Evolutionary conservation across 331 rosid genomes (phyloP).

Genomic region (Rhamnella rubrinervis): DNA sequence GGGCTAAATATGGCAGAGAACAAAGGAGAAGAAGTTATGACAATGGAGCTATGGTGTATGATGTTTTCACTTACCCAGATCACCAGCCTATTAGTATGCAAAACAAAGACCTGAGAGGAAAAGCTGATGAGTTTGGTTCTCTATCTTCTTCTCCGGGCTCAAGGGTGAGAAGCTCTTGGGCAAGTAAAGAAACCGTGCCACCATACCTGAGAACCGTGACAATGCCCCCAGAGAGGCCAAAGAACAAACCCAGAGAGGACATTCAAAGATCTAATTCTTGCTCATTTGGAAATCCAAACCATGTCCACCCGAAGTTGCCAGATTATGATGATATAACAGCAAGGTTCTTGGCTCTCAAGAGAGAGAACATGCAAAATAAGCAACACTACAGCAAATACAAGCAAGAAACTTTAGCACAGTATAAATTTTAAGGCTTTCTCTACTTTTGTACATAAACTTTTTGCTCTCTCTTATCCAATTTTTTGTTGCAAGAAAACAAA

Average conservation of each 20-base stretch:
- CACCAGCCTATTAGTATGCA: constrained; percentile 17
- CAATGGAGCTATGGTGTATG: constrained; percentile 22
- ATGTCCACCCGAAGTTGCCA: constrained; percentile 84
- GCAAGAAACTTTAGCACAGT: constrained; percentile 12
- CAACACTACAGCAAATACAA: constrained; percentile 12
- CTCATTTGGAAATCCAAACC: constrained; percentile 48
- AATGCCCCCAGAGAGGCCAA: constrained; percentile 49
- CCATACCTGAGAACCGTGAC: constrained; percentile 56
- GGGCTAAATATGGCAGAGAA: constrained; percentile 9
- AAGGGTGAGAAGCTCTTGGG: constrained; percentile 18
- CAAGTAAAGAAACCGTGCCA: constrained; percentile 26
- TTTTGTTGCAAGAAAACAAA: too few species aligned
- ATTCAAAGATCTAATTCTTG: constrained; percentile 57
- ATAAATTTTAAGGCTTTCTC: background rate
- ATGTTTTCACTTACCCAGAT: constrained; percentile 36
- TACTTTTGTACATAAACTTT: background rate
- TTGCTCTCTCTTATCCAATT: too few species aligned
- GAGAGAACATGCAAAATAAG: constrained; percentile 38
- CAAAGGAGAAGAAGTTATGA: constrained; percentile 28
- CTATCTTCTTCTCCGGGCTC: constrained; percentile 17
- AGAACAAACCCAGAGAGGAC: constrained; percentile 22
- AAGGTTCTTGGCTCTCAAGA: constrained; percentile 60
- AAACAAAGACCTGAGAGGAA: constrained; percentile 21
- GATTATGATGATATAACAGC: constrained; percentile 69
- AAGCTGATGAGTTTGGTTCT: constrained; percentile 14